Evolutionary conservation across 2,329 filamentous ascomycete genomes (phyloP).

Genomic region (Drechslera avenae): DNA sequence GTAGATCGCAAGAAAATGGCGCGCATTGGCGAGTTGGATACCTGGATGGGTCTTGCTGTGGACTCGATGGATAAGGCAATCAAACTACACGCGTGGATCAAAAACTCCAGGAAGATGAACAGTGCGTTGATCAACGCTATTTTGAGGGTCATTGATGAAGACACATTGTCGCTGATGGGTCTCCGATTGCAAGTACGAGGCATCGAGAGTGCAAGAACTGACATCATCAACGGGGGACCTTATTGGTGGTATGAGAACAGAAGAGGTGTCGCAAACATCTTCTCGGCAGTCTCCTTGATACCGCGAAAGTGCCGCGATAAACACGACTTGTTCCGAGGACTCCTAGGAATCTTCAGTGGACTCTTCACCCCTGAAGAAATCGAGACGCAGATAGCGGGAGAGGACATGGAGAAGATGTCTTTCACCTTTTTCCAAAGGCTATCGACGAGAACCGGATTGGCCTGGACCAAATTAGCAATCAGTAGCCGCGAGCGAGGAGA

Average conservation of each 20-base stretch:
- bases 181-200: constrained; percentile 5
- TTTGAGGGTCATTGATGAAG: constrained; percentile 5
- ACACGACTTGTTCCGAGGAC: constrained; percentile 2
- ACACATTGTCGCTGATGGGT: background rate
- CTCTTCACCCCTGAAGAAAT: constrained; percentile 6
- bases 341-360: constrained; percentile 7
- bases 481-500: constrained; percentile 5
- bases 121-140: constrained; percentile 2
- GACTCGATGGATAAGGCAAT: constrained; percentile 6
- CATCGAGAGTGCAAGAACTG: constrained; percentile 2
- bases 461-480: constrained; percentile 10
- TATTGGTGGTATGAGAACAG: constrained; percentile 8
- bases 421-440: constrained; percentile 7
- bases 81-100: constrained; percentile 3
- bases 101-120: background rate
- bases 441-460: background rate
- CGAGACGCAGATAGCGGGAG: background rate
- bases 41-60: constrained; percentile 8
- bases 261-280: constrained; percentile 6
- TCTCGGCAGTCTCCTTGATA: constrained; percentile 5
- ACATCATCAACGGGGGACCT: constrained; percentile 10
- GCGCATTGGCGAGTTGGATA: constrained; percentile 5
- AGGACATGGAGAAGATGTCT: constrained; percentile 6
- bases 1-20: background rate
- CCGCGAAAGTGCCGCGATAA: background rate